These are phyloP conservation scores for Pachysandra terminalis DNA, from an alignment of 164 flowering plant species.

Conservation along the genomic window DNA sequence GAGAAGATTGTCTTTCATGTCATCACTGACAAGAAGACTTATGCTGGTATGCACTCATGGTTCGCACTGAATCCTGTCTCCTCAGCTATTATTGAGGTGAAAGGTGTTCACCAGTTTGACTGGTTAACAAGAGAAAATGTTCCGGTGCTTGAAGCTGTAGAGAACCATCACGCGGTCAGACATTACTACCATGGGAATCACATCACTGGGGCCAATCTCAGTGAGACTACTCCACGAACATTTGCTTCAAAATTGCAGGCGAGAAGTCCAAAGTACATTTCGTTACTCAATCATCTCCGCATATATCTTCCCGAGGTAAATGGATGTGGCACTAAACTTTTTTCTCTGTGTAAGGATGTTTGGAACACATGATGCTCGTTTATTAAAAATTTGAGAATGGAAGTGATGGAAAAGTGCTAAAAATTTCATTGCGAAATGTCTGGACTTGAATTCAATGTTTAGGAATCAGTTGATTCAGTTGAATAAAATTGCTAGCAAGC, in stretches of 20 bases:
- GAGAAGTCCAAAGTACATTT: slow-evolving; percentile 97
- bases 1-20: slow-evolving; percentile 89
- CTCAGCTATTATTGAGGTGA: slow-evolving; percentile 92
- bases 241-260: slow-evolving; percentile 91
- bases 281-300: slow-evolving; percentile 94
- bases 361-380: background rate
- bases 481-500: no score
- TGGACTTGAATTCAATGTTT: background rate
- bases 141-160: slow-evolving; percentile 97
- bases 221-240: slow-evolving; percentile 65
- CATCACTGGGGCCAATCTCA: slow-evolving; percentile 70
- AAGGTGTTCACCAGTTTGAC: slow-evolving; percentile 94
- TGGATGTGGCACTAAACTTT: slow-evolving; percentile 3
- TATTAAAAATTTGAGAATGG: background rate
- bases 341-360: background rate
- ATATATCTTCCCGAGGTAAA: slow-evolving; percentile 97
- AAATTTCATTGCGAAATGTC: background rate
- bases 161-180: slow-evolving; percentile 68
- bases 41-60: slow-evolving; percentile 99
- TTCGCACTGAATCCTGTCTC: slow-evolving; percentile 85
- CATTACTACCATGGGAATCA: slow-evolving; percentile 92
- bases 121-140: slow-evolving; percentile 96
- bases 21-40: slow-evolving; percentile 97
- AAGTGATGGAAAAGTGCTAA: background rate
- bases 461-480: background rate